These are phyloP conservation scores for Ascomycota sp. DNA, from an alignment of 2,329 filamentous ascomycete species.

Conservation along the genomic window DNA sequence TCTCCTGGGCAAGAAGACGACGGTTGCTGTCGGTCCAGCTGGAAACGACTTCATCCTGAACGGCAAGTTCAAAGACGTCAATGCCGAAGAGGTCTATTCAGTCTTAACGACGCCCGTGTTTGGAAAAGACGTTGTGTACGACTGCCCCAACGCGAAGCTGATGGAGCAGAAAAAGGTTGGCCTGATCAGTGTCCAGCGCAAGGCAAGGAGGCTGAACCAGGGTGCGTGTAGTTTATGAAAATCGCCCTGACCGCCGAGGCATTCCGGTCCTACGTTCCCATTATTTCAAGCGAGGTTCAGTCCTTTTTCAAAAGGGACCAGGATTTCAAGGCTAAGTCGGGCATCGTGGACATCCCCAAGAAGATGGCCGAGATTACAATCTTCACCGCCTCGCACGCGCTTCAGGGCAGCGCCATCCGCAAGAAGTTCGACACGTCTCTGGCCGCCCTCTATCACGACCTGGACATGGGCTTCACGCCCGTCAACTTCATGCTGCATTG, in stretches of 20 bases:
- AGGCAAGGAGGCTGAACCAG: too few relatives aligned
- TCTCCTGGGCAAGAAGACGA: conserved; percentile 72
- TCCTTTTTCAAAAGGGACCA: conserved; percentile 48
- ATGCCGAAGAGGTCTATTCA: conserved; percentile 74
- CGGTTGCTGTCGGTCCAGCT: conserved; percentile 57
- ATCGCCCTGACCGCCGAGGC: conserved; percentile 54
- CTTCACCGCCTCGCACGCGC: conserved; percentile 66
- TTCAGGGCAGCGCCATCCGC: conserved; percentile 68
- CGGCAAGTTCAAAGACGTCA: conserved; percentile 72
- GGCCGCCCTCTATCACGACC: conserved; percentile 63
- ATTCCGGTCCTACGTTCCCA: conserved; percentile 51
- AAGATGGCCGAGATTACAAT: conserved; percentile 73
- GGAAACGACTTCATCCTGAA: conserved; percentile 86
- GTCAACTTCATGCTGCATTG: conserved; percentile 82
- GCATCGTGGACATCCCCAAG: conserved; percentile 48
- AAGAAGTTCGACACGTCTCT: conserved; percentile 60
- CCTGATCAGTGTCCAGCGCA: too few relatives aligned
- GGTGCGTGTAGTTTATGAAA: conserved; percentile 44
- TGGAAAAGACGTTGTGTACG: conserved; percentile 70
- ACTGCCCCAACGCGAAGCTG: conserved; percentile 73
- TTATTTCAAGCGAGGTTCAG: conserved; percentile 54
- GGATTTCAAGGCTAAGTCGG: conserved; percentile 43
- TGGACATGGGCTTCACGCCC: conserved; percentile 74
- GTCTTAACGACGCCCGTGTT: conserved; percentile 53
- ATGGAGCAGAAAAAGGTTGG: conserved; percentile 87